phyloP scores from a whole-genome alignment of 2,329 filamentous ascomycete species.

The Colletotrichum sp. region DNA sequence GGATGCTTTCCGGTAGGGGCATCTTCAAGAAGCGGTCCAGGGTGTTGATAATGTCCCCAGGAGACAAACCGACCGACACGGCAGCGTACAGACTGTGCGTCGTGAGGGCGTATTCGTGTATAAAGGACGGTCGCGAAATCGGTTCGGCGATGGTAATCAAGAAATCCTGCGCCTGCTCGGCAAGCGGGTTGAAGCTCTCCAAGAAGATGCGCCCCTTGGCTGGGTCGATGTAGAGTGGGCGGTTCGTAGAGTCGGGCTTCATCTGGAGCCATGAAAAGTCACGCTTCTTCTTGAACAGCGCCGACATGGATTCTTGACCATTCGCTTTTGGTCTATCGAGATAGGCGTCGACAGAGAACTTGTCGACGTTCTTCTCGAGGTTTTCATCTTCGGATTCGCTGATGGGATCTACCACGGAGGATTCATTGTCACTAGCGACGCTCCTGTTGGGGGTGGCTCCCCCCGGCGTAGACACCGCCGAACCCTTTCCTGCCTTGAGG shows the following conservation, averaged over 20 bases:
- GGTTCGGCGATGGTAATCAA: slow-evolving; percentile 96
- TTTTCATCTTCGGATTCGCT: slow-evolving; percentile 53
- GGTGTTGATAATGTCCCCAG: slow-evolving; percentile 87
- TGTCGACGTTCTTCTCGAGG: slow-evolving; percentile 62
- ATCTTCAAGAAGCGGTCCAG: slow-evolving; percentile 90
- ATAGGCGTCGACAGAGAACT: slow-evolving; percentile 60
- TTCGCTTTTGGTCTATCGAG: slow-evolving; percentile 25
- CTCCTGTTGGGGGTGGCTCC: slow-evolving; percentile 62
- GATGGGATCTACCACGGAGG: slow-evolving; percentile 26
- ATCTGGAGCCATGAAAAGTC: slow-evolving; percentile 85
- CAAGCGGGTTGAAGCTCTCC: slow-evolving; percentile 90
- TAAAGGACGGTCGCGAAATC: slow-evolving; percentile 83
- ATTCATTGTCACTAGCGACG: slow-evolving; percentile 59
- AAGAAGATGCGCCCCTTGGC: slow-evolving; percentile 85
- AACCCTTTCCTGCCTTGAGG: slow-evolving; percentile 60
- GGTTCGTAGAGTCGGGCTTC: slow-evolving; percentile 87
- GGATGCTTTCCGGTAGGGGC: slow-evolving; percentile 79
- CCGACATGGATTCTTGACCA: slow-evolving; percentile 4
- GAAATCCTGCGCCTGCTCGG: slow-evolving; percentile 89
- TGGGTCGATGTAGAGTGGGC: slow-evolving; percentile 93
- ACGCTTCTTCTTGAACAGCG: slow-evolving; percentile 42
- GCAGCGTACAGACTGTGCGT: slow-evolving; percentile 94
- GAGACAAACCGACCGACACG: slow-evolving; percentile 90
- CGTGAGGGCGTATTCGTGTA: slow-evolving; percentile 93
- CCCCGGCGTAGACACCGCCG: slow-evolving; percentile 64